A percentile compares a stretch with the other conserved stretches of the same genome.
Conservation (phyloP, 257 asterid genomes). For the Penstemon eatonii region DNA sequence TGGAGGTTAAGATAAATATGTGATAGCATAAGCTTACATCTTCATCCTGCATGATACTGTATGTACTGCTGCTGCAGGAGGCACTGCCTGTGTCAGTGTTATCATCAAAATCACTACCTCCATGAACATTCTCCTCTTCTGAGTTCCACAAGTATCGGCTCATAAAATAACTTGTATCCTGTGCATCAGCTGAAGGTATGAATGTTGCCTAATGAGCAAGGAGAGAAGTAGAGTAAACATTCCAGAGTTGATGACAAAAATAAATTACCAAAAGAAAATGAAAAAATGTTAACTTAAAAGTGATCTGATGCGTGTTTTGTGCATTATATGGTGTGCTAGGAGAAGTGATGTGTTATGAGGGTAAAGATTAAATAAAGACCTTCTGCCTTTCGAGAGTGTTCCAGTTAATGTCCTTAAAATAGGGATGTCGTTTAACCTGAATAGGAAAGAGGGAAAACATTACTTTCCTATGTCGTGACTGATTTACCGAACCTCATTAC, state of each 20-base stretch:
- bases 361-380: conserved; percentile 44
- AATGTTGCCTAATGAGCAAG: conserved; percentile 72
- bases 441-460: conserved; percentile 23
- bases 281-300: not conserved
- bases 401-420: conserved; percentile 84
- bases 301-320: not conserved
- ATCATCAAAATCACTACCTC: conserved; percentile 79
- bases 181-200: conserved; percentile 80
- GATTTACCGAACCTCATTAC: conserved; percentile 24
- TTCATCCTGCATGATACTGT: conserved; percentile 72
- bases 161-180: conserved; percentile 95
- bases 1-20: conserved; percentile 13
- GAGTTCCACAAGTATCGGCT: conserved; percentile 95
- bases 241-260: conserved; percentile 20
- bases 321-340: conserved; percentile 3
- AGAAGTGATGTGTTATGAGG: conserved; percentile 15
- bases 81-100: conserved; percentile 68
- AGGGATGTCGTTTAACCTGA: conserved; percentile 80
- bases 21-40: conserved; percentile 50
- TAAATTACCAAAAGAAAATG: not conserved
- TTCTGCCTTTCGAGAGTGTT: conserved; percentile 88
- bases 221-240: conserved; percentile 21
- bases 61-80: conserved; percentile 77
- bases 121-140: conserved; percentile 71
- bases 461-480: conserved; percentile 13